Base-by-base conservation (phyloP, 192 early-diverging fungal genomes). In the Podila horticola region DNA sequence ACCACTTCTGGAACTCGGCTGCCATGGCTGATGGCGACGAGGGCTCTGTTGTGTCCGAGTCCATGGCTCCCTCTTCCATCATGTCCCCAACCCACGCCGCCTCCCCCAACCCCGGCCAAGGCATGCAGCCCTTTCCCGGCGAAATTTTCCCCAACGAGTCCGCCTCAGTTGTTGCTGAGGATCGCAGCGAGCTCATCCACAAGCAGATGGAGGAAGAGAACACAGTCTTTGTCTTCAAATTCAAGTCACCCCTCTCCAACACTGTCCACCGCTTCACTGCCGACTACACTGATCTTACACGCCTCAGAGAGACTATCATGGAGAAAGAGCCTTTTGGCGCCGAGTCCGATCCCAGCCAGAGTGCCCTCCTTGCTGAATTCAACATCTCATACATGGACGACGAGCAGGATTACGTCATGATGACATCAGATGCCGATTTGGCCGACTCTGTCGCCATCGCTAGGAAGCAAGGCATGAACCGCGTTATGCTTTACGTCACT, bases 371-470 rank as follows among this genome's bases (percentile, higher is more conserved):
- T 6, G 67, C 77, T 57, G 79, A 84, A 62, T 88, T 81, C 74
- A 84, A 77, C 30, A 86, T 96, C 36, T 92, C 91, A 2, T 99
- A 97, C 73, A 79, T 95, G 67, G 97, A 99, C 74, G 97, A 99
- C 66, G 97, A 99, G 60, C 88, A 91, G 45, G 97, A 99, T 79
- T 83, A 88, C 64, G 93, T 99, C 36, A 86, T 91, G 69, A 88
- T 99, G 71, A 89, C 90, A 31, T 86, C 87, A 33, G 92, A 94
- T 64, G 87, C 87, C 4, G 96, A 98, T 71, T 79, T 99, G 67
- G 77, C 88, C 19, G 95, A 97, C 57, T 95, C 97, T 13, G 94
- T 98, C 0, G 72, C 89, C 5, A 88, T 96, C 82, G 95, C 96
- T 20, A 86, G 88, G 50, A 89, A 92, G 79, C 88, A 91, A n/a